Base-by-base conservation (phyloP, 2,329 filamentous ascomycete genomes). In the Fusarium papillatum region DNA sequence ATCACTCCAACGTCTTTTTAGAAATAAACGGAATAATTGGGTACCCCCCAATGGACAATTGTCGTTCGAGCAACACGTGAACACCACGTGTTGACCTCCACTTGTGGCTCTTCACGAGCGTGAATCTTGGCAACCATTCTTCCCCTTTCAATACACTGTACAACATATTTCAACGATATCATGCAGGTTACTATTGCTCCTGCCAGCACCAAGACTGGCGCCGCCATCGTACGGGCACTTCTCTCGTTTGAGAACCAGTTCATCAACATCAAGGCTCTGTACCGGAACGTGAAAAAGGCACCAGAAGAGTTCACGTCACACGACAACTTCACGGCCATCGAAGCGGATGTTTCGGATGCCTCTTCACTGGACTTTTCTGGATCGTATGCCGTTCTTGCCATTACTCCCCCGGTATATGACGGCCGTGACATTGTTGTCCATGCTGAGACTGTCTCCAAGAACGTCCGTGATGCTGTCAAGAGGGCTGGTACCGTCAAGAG, bases 191-290 rank as follows among this genome's bases (percentile, higher is more conserved):
- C 64, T n/a, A 71, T 85, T 64, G 76, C 79, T 17, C 82, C 83
- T 0, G 83, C 83, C 1, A 81, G 81, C 43, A 78, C 81, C 39
- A 81, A 79, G 46, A 83, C 82, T 0, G 81, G 77, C 41, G 72
- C 73, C 2, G 81, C 81, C n/a, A 70, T 78, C 16, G 79, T 85
- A 57, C 78, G 79, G 7, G 69, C 75, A 11, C 78, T 85, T 0
- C 73, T 84, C 17, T 69, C 76, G 1, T 14, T 59, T 7, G 29
- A 22, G 1, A 46, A 31, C 5, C 53, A 73, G 9, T 29, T 69
- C 0, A 24, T 77, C 4, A 64, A 72, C 3, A 67, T 84, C 34
- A 77, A 63, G 13, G 82, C 74, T 7, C 31, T 82, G 5, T 84
- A 85, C 66, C 80, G 83, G 13, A 71, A 84, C 60, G 22, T 76